Evolutionary conservation across 2,329 filamentous ascomycete genomes (phyloP), one percentile per base, ranked within the genome.

Genomic region (Penicillium palitans): DNA sequence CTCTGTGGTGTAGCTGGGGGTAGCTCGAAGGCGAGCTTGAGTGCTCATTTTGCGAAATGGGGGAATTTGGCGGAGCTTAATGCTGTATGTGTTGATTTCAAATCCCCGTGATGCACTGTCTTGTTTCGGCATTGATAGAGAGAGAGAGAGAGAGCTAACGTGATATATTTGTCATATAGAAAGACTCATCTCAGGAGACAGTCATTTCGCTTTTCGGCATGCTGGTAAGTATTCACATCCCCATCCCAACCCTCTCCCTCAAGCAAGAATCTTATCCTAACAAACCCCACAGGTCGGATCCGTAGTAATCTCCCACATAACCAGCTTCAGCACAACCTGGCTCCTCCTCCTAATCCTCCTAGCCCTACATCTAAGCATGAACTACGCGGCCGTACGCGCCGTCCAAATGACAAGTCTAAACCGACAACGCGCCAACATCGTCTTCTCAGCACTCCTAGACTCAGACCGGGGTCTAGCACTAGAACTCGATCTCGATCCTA

Each of bases 101-200:
- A 27, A 55, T 27, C 48, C 3, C 41, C 3, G 41, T 13, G 12
- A 24, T 33, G 29, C 5, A 48, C 2, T 3, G 1, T 35, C 9
- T 12, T 0, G 4, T 44, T 21, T 12, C 1, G 15, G 4, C 35
- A 35, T 35, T 25, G 21, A 21, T 10, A 31, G 2, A 27, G 25
- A 12, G 27, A 31, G 29, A 31, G 29, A 31, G 12, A 31, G 5
- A 35, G 17, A 41, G 52, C 46, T 66, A 29, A 64, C 19, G 6
- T 24, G 1, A 21, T 61, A 41, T 27, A 17, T 40, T 25, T 6
- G 15, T 25, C 55, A 17, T 33, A 47, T 67, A 84, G 79, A 88
- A 96, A 83, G 93, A 98, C 72, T 92, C 92, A 13, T 96, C 90
- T 64, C 95, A 98, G 77, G 95, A 98, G 76, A 98, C 93, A 0